Evolutionary conservation across 352 stramenopile species (phyloP).

Genomic region (Pythium volutum): DNA sequence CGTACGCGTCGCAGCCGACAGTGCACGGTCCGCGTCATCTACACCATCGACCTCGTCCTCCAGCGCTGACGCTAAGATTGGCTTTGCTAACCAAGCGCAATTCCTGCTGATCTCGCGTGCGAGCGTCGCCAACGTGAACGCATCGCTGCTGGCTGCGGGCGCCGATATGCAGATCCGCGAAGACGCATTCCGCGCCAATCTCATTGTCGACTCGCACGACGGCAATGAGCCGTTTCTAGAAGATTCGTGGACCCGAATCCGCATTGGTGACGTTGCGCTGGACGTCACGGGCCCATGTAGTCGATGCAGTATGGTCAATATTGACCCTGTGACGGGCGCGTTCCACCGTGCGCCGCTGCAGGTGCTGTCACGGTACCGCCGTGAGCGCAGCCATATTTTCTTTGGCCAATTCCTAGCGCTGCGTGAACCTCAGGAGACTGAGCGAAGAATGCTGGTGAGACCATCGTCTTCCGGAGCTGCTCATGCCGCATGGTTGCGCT

Average conservation of each 20-base stretch:
- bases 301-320: conserved; percentile 83
- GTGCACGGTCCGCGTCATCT: conserved; percentile 27
- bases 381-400: conserved; percentile 71
- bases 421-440: no score
- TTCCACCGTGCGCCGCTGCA: conserved; percentile 60
- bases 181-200: conserved; percentile 70
- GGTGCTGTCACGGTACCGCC: conserved; percentile 68
- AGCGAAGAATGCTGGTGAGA: no score
- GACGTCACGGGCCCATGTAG: conserved; percentile 65
- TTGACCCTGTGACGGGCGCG: conserved; percentile 64
- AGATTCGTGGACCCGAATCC: conserved; percentile 57
- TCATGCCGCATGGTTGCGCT: conserved; percentile 36
- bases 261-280: conserved; percentile 41
- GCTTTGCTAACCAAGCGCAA: conserved; percentile 75
- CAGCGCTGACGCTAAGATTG: conserved; percentile 40
- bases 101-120: conserved; percentile 60
- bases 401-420: conserved; percentile 78
- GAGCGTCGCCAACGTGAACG: conserved; percentile 54
- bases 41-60: background rate
- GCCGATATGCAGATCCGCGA: conserved; percentile 39
- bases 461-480: background rate
- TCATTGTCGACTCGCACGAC: conserved; percentile 52
- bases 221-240: conserved; percentile 63
- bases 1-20: conserved; percentile 54
- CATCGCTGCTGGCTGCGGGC: conserved; percentile 30